A percentile compares a stretch with the other conserved stretches of the same genome.
These are phyloP conservation scores for Schizothecium vesticola DNA, from an alignment of 495 filamentous ascomycete genomes.

Conservation along the genomic window DNA sequence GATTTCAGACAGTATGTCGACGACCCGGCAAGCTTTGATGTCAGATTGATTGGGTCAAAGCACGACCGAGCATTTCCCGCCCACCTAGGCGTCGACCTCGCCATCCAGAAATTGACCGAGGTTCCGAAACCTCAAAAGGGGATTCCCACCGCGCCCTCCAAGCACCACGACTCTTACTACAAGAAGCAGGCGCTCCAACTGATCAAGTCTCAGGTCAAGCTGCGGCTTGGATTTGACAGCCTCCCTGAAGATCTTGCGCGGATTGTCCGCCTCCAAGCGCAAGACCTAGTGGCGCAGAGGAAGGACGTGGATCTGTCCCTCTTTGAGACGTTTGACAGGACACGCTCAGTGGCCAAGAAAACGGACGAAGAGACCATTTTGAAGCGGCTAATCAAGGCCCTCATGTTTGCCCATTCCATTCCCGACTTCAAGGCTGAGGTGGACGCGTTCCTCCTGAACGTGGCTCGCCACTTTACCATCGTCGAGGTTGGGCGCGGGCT, in stretches of 20 bases:
- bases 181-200: conserved; percentile 88
- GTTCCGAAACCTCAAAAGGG: conserved; percentile 53
- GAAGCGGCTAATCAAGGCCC: conserved; percentile 81
- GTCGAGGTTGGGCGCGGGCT: conserved; percentile 83
- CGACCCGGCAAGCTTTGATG: conserved; percentile 76
- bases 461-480: conserved; percentile 84
- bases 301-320: conserved; percentile 55
- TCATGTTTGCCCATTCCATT: conserved; percentile 79
- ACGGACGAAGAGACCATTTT: conserved; percentile 71
- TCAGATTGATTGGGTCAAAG: conserved; percentile 81
- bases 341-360: conserved; percentile 80
- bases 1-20: conserved; percentile 80
- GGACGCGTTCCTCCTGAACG: conserved; percentile 63
- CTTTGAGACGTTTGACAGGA: conserved; percentile 65
- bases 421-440: conserved; percentile 72
- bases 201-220: conserved; percentile 79
- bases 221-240: conserved; percentile 80
- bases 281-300: conserved; percentile 70
- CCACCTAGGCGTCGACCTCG: conserved; percentile 78
- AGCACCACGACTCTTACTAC: conserved; percentile 75
- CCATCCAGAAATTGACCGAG: conserved; percentile 80
- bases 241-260: conserved; percentile 84
- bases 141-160: conserved; percentile 29
- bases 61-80: conserved; percentile 83
- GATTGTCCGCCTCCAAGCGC: conserved; percentile 78